Conservation (phyloP, 768 basidiomycete genomes). For the Coprinellus micaceus region DNA sequence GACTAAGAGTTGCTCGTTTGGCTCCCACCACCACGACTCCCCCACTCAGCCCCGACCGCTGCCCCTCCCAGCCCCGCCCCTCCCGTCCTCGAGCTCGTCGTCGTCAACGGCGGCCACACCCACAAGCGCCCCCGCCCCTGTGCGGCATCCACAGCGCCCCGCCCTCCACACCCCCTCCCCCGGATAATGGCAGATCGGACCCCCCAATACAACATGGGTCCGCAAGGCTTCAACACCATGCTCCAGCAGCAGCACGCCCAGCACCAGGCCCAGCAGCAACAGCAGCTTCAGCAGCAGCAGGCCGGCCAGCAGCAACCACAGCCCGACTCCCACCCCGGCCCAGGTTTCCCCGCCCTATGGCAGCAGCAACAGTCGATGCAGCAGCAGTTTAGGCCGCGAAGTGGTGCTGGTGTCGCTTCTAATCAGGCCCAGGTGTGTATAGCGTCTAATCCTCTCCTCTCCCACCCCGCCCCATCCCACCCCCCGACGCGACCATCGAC, state of each 20-base stretch:
- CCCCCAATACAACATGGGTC: conserved; percentile 52
- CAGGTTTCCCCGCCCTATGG: conserved; percentile 46
- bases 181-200: conserved; percentile 62
- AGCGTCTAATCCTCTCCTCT: conserved; percentile 13
- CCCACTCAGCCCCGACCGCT: conserved; percentile 23
- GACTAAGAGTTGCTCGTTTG: conserved; percentile 42
- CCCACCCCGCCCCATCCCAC: not conserved
- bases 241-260: conserved; percentile 48
- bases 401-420: conserved; percentile 36
- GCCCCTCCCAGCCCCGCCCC: conserved; percentile 20
- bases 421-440: conserved; percentile 47
- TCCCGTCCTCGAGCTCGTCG: conserved; percentile 23
- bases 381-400: conserved; percentile 40
- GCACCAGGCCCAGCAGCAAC: too few species aligned
- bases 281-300: conserved; percentile 35
- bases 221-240: conserved; percentile 45
- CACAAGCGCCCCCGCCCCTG: conserved; percentile 19
- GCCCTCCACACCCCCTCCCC: conserved; percentile 19
- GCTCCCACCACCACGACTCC: conserved; percentile 53
- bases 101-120: conserved; percentile 14
- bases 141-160: conserved; percentile 26
- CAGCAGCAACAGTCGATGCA: conserved; percentile 55
- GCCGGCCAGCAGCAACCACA: conserved; percentile 39
- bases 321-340: conserved; percentile 48
- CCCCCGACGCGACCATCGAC: not conserved